A percentile compares a stretch with the other conserved stretches of the same genome.
Conservation (phyloP, 2,329 filamentous ascomycete genomes). For the Paecilomyces sp. region DNA sequence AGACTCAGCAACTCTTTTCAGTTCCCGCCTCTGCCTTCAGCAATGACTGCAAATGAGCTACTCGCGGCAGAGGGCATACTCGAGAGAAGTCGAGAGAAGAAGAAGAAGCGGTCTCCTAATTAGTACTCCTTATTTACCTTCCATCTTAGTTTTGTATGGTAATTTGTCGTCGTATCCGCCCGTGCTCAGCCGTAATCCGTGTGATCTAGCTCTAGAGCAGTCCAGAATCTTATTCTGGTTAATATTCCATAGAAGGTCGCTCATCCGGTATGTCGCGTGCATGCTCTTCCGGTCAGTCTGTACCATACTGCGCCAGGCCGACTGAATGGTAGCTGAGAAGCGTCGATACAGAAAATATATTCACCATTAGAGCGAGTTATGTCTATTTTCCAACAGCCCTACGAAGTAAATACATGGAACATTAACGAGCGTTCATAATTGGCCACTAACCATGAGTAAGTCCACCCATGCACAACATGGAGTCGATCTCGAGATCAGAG, state of each 20-base stretch:
- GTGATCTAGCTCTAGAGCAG: neutral
- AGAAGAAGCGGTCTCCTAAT: neutral
- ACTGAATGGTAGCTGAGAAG: neutral
- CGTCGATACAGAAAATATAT: neutral
- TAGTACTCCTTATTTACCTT: neutral
- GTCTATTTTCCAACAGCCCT: neutral
- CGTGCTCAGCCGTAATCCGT: neutral
- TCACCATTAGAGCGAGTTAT: neutral
- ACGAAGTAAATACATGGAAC: neutral
- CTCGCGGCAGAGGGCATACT: neutral
- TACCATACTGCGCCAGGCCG: neutral
- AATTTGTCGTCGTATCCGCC: neutral
- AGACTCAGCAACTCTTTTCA: neutral
- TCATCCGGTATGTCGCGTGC: neutral
- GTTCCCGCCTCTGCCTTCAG: neutral
- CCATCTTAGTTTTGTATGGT: neutral
- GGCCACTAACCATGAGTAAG: neutral
- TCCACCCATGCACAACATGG: neutral
- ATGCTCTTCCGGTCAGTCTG: neutral
- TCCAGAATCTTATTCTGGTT: neutral
- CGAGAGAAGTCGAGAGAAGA: neutral
- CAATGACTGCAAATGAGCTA: neutral
- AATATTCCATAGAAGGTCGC: neutral
- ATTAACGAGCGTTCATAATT: neutral
- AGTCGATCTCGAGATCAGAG: neutral